Conservation (phyloP, 768 basidiomycete genomes). For the Sporobolomyces roseus region DNA sequence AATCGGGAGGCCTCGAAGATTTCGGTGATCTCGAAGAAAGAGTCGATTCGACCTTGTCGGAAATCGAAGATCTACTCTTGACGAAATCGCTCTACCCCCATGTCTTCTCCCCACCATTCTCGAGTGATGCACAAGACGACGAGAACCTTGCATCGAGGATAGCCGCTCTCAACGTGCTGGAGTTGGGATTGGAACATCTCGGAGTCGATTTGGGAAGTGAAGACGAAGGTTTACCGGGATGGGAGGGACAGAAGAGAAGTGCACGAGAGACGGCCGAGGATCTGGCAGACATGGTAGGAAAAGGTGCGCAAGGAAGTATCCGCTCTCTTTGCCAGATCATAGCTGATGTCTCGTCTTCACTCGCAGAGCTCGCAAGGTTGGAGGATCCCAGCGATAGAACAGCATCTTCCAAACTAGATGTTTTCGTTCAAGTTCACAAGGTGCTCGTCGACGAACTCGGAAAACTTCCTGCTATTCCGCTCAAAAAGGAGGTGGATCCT, state of each 20-base stretch:
- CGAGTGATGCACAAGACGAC: conserved; percentile 81
- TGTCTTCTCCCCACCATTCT: conserved; percentile 68
- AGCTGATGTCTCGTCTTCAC: neutral
- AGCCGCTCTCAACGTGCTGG: conserved; percentile 85
- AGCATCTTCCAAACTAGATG: conserved; percentile 72
- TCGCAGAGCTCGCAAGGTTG: conserved; percentile 57
- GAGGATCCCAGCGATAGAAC: conserved; percentile 55
- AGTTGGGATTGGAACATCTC: conserved; percentile 80
- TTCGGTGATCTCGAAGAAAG: conserved; percentile 51
- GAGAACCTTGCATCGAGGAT: conserved; percentile 82
- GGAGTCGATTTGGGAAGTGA: conserved; percentile 67
- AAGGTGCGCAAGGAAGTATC: conserved; percentile 56
- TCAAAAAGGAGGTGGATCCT: conserved; percentile 37
- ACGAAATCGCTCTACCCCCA: conserved; percentile 75
- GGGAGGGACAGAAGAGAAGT: conserved; percentile 51
- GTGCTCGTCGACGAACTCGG: conserved; percentile 58
- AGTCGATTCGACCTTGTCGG: conserved; percentile 64
- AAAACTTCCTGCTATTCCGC: conserved; percentile 42
- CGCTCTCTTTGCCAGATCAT: neutral
- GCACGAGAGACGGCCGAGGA: conserved; percentile 53
- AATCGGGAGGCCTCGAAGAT: conserved; percentile 45
- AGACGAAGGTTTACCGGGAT: conserved; percentile 46
- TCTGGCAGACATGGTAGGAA: conserved; percentile 70
- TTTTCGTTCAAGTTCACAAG: conserved; percentile 79
- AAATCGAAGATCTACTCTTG: conserved; percentile 68